Conservation (phyloP, 306 rosid genomes). For the Sphenostylis stenocarpa region DNA sequence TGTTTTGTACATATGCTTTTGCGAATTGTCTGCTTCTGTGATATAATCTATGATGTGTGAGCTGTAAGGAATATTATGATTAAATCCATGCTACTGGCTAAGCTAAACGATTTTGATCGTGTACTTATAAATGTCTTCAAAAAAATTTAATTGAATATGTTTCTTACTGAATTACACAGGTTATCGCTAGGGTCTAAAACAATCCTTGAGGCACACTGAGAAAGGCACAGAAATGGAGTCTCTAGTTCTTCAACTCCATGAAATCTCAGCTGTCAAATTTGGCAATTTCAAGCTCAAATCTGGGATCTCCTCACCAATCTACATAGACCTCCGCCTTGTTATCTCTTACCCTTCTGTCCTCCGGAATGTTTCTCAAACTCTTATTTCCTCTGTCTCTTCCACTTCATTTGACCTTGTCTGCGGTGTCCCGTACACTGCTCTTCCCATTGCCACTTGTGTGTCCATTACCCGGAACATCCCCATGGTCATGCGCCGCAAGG, state of each 20-base stretch:
- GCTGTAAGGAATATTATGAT: constrained; percentile 7
- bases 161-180: constrained; percentile 21
- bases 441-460: constrained; percentile 83
- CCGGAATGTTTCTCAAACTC: constrained; percentile 70
- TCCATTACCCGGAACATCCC: constrained; percentile 56
- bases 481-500: constrained; percentile 95
- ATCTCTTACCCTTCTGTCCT: constrained; percentile 80
- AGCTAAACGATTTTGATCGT: neutral
- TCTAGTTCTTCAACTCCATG: constrained; percentile 77
- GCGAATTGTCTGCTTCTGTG: neutral
- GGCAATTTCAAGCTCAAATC: constrained; percentile 91
- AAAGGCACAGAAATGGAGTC: constrained; percentile 53
- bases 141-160: neutral
- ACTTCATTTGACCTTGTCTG: constrained; percentile 68
- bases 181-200: constrained; percentile 4
- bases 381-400: constrained; percentile 61
- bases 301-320: constrained; percentile 83
- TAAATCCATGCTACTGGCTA: constrained; percentile 18
- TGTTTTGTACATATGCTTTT: neutral
- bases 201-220: neutral
- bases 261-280: constrained; percentile 89
- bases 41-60: constrained; percentile 13
- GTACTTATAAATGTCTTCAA: neutral
- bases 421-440: constrained; percentile 91
- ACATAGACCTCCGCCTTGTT: constrained; percentile 83